Evolutionary conservation across 257 asterid species (phyloP), one percentile per base, ranked within the genome.

Genomic region (Lycium ferocissimum): DNA sequence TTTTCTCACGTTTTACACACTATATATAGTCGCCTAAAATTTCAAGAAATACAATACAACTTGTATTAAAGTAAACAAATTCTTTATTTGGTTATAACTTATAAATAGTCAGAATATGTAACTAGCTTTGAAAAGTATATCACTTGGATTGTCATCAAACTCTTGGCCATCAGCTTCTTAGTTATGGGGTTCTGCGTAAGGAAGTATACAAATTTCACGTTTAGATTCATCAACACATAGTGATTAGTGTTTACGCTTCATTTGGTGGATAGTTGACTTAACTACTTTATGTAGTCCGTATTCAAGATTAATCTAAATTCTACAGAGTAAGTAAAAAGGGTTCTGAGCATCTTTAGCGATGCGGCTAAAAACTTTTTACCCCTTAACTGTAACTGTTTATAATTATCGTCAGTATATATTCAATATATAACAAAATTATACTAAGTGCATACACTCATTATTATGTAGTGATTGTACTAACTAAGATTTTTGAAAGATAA

Each of bases 81-180:
- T 22, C 3, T 22, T 75, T 49, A 7, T 75, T 12, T 75, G 62
- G 62, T 22, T 49, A 75, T 51, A 13, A 75, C 45, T 22, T 49
- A 75, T 51, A 13, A 75, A 75, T 75, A 47, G 45, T 20, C 22
- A 75, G 58, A 75, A 75, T 75, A 22, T 75, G 81, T 13, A 75
- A 49, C 45, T 49, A 75, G 20, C 81, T 76, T 22, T 76, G 47
- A 49, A 51, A 76, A 76, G 43, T 51, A 20, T 51, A 49, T 22
- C 6, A 26, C 63, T 49, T 75, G 13, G 62, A 15, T 67, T 35
- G 2, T 12, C 35, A 7, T 35, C 47, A 66, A 66, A 35, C n/a
- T 13, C 45, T 1, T 5, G 45, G 49, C 11, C 47, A 7, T 67
- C 76, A 14, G 76, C 49, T 37, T 67, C 11, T 37, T 67, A 22